Percentiles rank a stretch among this genome's conserved stretches.
These are phyloP conservation scores for Citrus reticulata DNA, from an alignment of 345 rosid species.

Conservation along the genomic window DNA sequence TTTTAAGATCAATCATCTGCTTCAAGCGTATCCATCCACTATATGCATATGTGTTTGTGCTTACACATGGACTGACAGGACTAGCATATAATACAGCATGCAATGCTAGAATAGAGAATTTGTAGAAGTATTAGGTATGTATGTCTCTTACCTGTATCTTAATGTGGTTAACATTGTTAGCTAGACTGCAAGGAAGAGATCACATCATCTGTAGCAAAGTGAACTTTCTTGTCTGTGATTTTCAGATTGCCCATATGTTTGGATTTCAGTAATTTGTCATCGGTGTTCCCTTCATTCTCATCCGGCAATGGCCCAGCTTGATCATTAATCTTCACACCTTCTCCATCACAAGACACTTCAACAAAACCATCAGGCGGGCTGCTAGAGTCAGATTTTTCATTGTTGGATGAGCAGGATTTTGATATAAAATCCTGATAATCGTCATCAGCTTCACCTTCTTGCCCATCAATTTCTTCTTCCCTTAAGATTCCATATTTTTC, in stretches of 20 bases:
- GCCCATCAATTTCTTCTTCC: slow-evolving; percentile 29
- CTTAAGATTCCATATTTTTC: slow-evolving; percentile 45
- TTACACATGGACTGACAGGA: neutral
- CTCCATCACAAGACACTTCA: slow-evolving; percentile 20
- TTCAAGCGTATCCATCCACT: slow-evolving; percentile 42
- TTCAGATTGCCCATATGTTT: slow-evolving; percentile 15
- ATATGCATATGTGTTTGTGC: neutral
- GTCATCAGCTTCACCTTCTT: slow-evolving; percentile 20
- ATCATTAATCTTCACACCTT: neutral
- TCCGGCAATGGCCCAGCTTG: slow-evolving; percentile 12
- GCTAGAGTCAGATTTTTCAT: slow-evolving; percentile 21
- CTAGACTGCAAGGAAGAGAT: slow-evolving; percentile 19
- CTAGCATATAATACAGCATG: neutral
- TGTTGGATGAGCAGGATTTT: slow-evolving; percentile 12
- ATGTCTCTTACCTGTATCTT: slow-evolving; percentile 33
- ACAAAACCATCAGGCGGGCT: slow-evolving; percentile 14
- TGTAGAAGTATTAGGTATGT: neutral
- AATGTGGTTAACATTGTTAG: slow-evolving; percentile 16
- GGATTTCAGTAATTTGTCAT: neutral
- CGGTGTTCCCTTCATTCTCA: slow-evolving; percentile 10
- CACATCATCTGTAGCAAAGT: slow-evolving; percentile 12
- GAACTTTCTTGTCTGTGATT: slow-evolving; percentile 23
- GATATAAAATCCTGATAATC: slow-evolving; percentile 23
- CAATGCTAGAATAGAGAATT: neutral
- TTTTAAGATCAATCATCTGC: slow-evolving; percentile 30